Base-by-base conservation (phyloP, 2,329 filamentous ascomycete genomes). In the Exutisphaerella laricina region DNA sequence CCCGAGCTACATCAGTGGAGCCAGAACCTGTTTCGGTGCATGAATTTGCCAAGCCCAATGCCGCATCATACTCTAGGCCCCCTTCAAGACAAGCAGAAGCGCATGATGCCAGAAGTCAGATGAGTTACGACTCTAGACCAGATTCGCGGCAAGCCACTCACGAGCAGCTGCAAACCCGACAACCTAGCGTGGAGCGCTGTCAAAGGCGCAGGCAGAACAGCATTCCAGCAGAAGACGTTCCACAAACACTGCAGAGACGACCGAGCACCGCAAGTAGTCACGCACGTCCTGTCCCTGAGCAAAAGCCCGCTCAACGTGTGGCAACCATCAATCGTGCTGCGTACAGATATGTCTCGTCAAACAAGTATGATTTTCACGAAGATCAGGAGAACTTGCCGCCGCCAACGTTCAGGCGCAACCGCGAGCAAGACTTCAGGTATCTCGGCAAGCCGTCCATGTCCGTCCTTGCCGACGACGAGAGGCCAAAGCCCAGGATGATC, bases 371-470 rank as follows among this genome's bases (percentile, higher is more conserved):
- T 13, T 77, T 82, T 1, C 67, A 69, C 3, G 75, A 83, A 48
- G 87, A 94, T 56, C 88, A 95, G 61, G 89, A 96, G 63, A 96
- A 96, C 60, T 80, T 92, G 48, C 74, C 78, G 3, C 82, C 82
- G 3, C 77, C 82, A 18, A 83, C 79, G 0, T 83, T 86, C 64
- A 83, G 77, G 60, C 76, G 66, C 57, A 64, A 73, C 29, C 84
- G 81, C 57, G 69, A 77, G 1, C 68, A 75, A 8, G 69, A 70
- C 8, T 72, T 76, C 42, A 70, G 70, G 31, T 57, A 79, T 22
- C 58, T 77, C 13, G 78, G 83, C 18, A 79, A 77, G 57, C 54
- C 69, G 2, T 72, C 74, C 22, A 80, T 74, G 26, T 69, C 74
- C 1, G 66, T 72, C 28, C 71, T 77, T 38, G 74, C 57, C 5